phyloP scores from a whole-genome alignment of 2,329 filamentous ascomycete genomes.

The Sclerotinia minor region DNA sequence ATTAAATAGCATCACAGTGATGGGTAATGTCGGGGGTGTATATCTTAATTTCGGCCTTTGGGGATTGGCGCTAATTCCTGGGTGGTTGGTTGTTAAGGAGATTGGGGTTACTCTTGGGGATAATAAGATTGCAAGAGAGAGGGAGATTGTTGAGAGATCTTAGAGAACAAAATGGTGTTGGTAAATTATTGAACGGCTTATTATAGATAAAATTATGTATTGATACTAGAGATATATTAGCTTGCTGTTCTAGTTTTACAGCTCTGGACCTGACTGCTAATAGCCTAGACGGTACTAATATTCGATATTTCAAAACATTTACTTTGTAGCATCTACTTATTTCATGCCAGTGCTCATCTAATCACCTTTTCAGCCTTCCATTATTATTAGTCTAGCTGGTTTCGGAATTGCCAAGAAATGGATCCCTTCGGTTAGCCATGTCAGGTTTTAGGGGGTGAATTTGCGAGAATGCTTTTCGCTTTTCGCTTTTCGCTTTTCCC shows the following conservation, averaged over 20 bases:
- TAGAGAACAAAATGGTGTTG: not conserved
- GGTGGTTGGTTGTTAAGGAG: conserved; percentile 61
- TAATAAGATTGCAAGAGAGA: conserved; percentile 35
- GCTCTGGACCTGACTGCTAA: not conserved
- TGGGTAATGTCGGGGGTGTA: conserved; percentile 64
- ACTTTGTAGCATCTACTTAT: not conserved
- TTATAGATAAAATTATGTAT: not conserved
- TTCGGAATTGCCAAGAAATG: not conserved
- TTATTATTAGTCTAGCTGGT: not conserved
- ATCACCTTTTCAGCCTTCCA: not conserved
- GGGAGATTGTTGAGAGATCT: not conserved
- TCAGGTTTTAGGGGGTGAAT: not conserved
- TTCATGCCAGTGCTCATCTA: not conserved
- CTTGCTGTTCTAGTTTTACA: not conserved
- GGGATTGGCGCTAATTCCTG: conserved; percentile 62
- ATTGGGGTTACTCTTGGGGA: conserved; percentile 37
- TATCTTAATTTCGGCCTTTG: conserved; percentile 72
- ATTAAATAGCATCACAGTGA: conserved; percentile 59
- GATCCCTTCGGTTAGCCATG: not conserved
- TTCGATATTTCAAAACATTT: not conserved
- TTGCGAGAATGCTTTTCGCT: no score
- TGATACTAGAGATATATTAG: not conserved
- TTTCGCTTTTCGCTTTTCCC: no score
- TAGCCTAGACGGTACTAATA: not conserved
- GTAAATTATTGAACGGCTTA: not conserved